Percentiles rank a stretch among this genome's conserved stretches.
These are phyloP conservation scores for Bretziella fagacearum DNA, from an alignment of 2,329 filamentous ascomycete species.

Conservation along the genomic window DNA sequence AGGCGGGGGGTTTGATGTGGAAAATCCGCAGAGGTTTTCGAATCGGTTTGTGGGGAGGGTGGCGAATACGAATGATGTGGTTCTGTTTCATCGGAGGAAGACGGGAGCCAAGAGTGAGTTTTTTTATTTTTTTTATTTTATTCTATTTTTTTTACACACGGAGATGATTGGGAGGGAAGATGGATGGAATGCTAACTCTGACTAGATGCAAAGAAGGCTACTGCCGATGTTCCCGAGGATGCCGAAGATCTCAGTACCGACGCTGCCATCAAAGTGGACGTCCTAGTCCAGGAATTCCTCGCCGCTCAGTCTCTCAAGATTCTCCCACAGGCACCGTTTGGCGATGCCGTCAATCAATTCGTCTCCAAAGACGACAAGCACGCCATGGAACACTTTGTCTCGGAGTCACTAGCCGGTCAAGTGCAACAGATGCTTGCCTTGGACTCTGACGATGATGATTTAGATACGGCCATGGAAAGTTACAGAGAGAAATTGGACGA, in stretches of 20 bases:
- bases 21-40: constrained; percentile 92
- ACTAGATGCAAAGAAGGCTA: constrained; percentile 27
- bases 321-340: constrained; percentile 78
- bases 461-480: constrained; percentile 57
- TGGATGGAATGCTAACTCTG: neutral
- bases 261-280: constrained; percentile 57
- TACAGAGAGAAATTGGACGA: constrained; percentile 55
- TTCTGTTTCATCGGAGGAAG: constrained; percentile 87
- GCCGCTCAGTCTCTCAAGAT: constrained; percentile 79
- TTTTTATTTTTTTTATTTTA: neutral
- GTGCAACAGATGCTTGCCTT: constrained; percentile 52
- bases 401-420: constrained; percentile 52
- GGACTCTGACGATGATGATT: constrained; percentile 46
- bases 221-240: constrained; percentile 41
- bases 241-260: constrained; percentile 34
- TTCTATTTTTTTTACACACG: neutral
- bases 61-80: constrained; percentile 84
- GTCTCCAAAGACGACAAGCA: constrained; percentile 92
- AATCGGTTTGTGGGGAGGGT: constrained; percentile 82
- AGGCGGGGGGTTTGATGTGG: constrained; percentile 61
- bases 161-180: too few relatives aligned
- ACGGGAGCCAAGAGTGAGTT: constrained; percentile 20
- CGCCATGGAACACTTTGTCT: constrained; percentile 69
- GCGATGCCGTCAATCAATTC: constrained; percentile 82
- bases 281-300: constrained; percentile 75